Percentiles rank a stretch among this genome's conserved stretches.
Conservation (phyloP, 1,139 yeast species). For the Yamadazyma taylorii region DNA sequence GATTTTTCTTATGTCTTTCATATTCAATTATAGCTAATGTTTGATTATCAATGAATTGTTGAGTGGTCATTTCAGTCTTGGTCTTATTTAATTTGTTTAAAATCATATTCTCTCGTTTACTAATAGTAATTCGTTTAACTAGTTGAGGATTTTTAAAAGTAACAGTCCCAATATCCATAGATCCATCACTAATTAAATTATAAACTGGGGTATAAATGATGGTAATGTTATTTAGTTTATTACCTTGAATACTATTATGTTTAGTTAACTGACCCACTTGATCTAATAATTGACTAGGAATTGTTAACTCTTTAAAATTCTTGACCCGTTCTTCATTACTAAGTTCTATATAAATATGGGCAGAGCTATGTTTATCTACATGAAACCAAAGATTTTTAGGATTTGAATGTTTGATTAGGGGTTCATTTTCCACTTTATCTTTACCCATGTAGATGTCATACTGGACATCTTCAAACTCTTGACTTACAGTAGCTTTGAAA, state of each 20-base stretch:
- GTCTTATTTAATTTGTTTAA: conserved; percentile 70
- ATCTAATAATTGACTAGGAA: conserved; percentile 52
- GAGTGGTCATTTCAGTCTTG: conserved; percentile 46
- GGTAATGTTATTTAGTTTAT: conserved; percentile 67
- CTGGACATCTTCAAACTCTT: conserved; percentile 33
- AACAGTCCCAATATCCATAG: conserved; percentile 85
- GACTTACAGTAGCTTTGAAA: conserved; percentile 40
- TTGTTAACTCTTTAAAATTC: conserved; percentile 34
- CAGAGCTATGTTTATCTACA: conserved; percentile 77
- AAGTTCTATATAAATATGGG: conserved; percentile 74
- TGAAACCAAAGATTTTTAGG: conserved; percentile 82
- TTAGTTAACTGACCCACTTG: conserved; percentile 79
- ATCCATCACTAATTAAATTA: conserved; percentile 67
- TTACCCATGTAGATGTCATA: conserved; percentile 65
- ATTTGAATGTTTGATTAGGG: conserved; percentile 66
- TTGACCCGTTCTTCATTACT: conserved; percentile 37
- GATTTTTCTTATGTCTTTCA: conserved; percentile 34
- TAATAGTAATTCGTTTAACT: conserved; percentile 56
- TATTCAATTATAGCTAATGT: conserved; percentile 37
- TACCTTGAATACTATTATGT: conserved; percentile 78
- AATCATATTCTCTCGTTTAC: conserved; percentile 60
- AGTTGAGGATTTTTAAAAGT: conserved; percentile 59
- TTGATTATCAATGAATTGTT: conserved; percentile 50
- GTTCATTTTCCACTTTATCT: conserved; percentile 76
- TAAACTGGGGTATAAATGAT: conserved; percentile 78